Evolutionary conservation across 1,139 yeast species (phyloP).

Genomic region (Arxiozyma slooffiae): DNA sequence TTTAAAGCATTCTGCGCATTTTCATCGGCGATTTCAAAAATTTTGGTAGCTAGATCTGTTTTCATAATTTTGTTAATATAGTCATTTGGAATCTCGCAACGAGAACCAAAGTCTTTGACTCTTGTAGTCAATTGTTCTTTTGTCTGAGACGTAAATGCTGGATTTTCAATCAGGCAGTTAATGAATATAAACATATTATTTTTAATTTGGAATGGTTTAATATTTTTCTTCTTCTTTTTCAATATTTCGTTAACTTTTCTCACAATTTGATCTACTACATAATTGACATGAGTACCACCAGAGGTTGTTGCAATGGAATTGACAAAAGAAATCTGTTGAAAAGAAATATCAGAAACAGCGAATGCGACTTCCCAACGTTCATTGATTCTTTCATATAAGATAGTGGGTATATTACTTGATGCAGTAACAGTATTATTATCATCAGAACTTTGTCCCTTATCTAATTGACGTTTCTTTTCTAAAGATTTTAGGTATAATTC

Average conservation of each 20-base stretch:
- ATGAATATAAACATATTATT: conserved; percentile 85
- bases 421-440: conserved; percentile 19
- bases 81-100: conserved; percentile 57
- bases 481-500: conserved; percentile 81
- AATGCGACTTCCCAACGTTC: conserved; percentile 95
- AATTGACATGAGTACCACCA: conserved; percentile 94
- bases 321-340: conserved; percentile 93
- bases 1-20: conserved; percentile 84
- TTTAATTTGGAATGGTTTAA: conserved; percentile 81
- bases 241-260: conserved; percentile 62
- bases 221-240: conserved; percentile 68
- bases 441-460: conserved; percentile 29
- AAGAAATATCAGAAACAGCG: conserved; percentile 82
- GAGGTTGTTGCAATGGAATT: conserved; percentile 95
- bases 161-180: conserved; percentile 89
- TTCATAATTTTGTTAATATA: conserved; percentile 65
- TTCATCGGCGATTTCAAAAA: conserved; percentile 71
- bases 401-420: conserved; percentile 44
- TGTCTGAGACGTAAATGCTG: conserved; percentile 95
- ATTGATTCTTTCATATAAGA: conserved; percentile 68
- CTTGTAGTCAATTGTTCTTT: conserved; percentile 92
- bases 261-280: conserved; percentile 75
- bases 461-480: conserved; percentile 33
- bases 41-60: conserved; percentile 75
- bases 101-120: conserved; percentile 80